Conservation (phyloP, 2,329 filamentous ascomycete species). For the Fusarium domesticum region DNA sequence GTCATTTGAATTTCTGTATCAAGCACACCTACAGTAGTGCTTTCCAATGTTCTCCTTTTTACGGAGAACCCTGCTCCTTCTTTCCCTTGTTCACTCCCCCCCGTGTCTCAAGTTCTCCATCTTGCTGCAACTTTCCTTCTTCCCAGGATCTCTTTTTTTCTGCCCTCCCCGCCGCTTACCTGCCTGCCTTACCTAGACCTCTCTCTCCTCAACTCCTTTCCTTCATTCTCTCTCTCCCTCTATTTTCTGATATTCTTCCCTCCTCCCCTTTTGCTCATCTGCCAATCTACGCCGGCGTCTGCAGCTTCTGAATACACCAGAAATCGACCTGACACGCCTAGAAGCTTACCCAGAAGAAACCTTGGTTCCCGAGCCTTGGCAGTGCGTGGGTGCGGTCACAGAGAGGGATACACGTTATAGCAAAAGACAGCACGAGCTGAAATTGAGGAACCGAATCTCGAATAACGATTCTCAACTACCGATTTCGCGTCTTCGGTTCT, state of each 20-base stretch:
- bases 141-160: background rate
- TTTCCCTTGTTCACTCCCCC: background rate
- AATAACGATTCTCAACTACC: background rate
- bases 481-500: background rate
- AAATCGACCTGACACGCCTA: background rate
- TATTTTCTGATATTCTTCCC: background rate
- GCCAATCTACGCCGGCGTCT: background rate
- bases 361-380: conserved; percentile 27
- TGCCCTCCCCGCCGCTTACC: background rate
- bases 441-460: conserved; percentile 1
- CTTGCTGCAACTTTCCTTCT: background rate
- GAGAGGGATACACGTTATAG: conserved; percentile 11
- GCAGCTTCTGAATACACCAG: background rate
- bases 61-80: background rate
- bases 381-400: conserved; percentile 21
- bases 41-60: background rate
- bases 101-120: background rate
- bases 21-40: background rate
- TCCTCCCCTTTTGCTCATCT: background rate
- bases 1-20: background rate
- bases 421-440: background rate
- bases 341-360: conserved; percentile 7
- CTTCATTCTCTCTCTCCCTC: background rate
- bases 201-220: background rate
- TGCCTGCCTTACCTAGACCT: background rate